Conservation (phyloP, 257 asterid genomes). For the Galeopsis tetrahit region DNA sequence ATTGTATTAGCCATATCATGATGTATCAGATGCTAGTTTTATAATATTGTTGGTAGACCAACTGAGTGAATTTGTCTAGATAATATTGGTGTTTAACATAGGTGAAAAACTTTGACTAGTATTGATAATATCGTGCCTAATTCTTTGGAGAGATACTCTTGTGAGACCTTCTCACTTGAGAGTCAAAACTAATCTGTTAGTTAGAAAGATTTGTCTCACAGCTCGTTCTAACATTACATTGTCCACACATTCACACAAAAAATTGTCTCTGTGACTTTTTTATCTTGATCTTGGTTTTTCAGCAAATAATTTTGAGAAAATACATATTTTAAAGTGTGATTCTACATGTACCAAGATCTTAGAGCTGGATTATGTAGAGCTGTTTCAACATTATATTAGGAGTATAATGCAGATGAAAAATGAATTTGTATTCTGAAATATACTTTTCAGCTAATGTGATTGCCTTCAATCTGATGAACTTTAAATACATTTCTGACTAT, state of each 20-base stretch:
- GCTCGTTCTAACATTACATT: not conserved
- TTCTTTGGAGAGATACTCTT: not conserved
- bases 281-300: conserved; percentile 16
- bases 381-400: too few species aligned
- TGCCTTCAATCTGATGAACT: not conserved
- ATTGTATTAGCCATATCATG: conserved; percentile 14
- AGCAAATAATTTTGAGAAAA: not conserved
- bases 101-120: conserved; percentile 15
- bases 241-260: not conserved
- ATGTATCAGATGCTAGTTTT: not conserved
- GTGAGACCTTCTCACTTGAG: not conserved
- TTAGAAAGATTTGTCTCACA: not conserved
- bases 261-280: conserved; percentile 3
- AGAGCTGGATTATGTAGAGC: conserved; percentile 6
- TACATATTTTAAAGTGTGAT: not conserved
- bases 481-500: not conserved
- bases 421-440: conserved; percentile 2
- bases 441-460: not conserved
- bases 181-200: not conserved
- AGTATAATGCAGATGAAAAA: not conserved
- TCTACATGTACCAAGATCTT: not conserved
- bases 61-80: not conserved
- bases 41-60: not conserved
- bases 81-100: conserved; percentile 2
- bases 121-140: not conserved